A percentile compares a stretch with the other conserved stretches of the same genome.
Evolutionary conservation across 495 filamentous ascomycete species (phyloP).

Genomic region (Aspergillus baeticus): DNA sequence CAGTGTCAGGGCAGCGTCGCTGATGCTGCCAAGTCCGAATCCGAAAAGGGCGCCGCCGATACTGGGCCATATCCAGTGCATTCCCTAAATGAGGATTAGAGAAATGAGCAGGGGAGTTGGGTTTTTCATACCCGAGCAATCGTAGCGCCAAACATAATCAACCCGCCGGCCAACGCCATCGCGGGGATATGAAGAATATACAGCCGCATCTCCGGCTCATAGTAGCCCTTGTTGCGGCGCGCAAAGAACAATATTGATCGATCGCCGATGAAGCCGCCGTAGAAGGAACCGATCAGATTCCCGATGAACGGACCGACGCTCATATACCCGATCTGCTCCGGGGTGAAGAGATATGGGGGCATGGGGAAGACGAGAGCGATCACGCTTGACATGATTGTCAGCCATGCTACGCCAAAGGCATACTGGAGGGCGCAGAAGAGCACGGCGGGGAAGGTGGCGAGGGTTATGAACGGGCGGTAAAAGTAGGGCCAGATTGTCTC

Average conservation of each 20-base stretch:
- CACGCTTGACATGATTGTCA: constrained; percentile 33
- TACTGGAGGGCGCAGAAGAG: constrained; percentile 39
- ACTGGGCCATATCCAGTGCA: constrained; percentile 37
- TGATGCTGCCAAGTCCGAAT: constrained; percentile 35
- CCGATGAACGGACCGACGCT: constrained; percentile 42
- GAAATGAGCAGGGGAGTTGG: background rate
- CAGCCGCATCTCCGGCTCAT: constrained; percentile 45
- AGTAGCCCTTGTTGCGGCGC: constrained; percentile 38
- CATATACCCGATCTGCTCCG: constrained; percentile 39
- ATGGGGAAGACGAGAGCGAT: constrained; percentile 32
- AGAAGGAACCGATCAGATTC: constrained; percentile 35
- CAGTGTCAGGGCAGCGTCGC: constrained; percentile 32
- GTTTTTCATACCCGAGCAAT: constrained; percentile 23
- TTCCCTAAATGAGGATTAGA: constrained; percentile 20
- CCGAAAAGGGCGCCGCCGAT: constrained; percentile 34
- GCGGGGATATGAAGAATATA: constrained; percentile 37
- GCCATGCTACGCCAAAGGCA: constrained; percentile 35
- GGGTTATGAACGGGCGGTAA: constrained; percentile 32
- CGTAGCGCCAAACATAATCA: constrained; percentile 39
- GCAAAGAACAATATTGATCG: constrained; percentile 37
- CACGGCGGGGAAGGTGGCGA: constrained; percentile 38
- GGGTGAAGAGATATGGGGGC: constrained; percentile 42
- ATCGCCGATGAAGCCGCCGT: constrained; percentile 40
- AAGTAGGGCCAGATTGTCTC: constrained; percentile 35
- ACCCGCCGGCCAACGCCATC: constrained; percentile 25